phyloP scores from a whole-genome alignment of 345 rosid genomes.

The Chamaenerion angustifolium region DNA sequence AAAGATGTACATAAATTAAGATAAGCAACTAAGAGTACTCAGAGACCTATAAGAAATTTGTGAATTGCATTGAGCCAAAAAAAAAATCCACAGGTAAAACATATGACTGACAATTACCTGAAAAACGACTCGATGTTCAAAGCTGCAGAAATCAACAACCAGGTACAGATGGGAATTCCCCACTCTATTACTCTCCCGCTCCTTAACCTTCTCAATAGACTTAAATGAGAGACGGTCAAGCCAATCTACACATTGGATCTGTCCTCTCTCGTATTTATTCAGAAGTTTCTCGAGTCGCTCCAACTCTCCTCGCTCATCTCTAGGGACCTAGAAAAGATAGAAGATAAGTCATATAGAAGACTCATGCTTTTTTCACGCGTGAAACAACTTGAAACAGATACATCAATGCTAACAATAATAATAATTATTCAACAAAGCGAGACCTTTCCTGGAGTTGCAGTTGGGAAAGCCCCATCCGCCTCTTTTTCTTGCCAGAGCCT shows the following conservation, averaged over 20 bases:
- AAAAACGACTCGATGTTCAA: conserved; percentile 92
- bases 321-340: conserved; percentile 52
- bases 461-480: conserved; percentile 83
- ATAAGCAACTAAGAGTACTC: not conserved
- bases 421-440: conserved; percentile 5
- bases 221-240: conserved; percentile 79
- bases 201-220: conserved; percentile 74
- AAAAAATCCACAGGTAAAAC: not conserved
- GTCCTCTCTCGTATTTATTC: conserved; percentile 86
- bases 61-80: not conserved
- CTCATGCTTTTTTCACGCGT: too few relatives aligned
- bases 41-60: not conserved
- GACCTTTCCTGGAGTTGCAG: conserved; percentile 97
- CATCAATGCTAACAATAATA: not conserved
- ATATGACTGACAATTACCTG: conserved; percentile 37
- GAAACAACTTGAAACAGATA: not conserved
- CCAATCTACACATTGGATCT: conserved; percentile 82
- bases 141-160: conserved; percentile 78
- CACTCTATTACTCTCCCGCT: conserved; percentile 50
- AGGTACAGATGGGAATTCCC: conserved; percentile 65
- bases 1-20: not conserved
- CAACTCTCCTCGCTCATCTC: conserved; percentile 81
- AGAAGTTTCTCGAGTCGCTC: conserved; percentile 86
- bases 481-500: conserved; percentile 83
- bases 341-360: not conserved